These are phyloP conservation scores for Paramecium sonneborni DNA, from an alignment of 73 alveolate species.

Conservation along the genomic window DNA sequence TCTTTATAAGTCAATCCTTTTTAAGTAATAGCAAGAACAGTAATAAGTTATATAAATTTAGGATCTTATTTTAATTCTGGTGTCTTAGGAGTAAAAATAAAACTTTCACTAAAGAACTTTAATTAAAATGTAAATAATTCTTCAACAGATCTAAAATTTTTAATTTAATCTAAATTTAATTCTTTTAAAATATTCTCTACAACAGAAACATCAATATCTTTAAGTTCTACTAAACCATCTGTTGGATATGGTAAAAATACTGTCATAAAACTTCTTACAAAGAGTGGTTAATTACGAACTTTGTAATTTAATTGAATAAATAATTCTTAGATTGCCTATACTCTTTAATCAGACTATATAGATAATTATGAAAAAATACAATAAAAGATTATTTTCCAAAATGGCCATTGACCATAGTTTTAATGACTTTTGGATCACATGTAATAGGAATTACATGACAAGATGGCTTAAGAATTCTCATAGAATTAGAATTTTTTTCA, in stretches of 20 bases:
- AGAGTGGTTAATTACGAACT: conserved; percentile 12
- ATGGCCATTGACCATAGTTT: not conserved
- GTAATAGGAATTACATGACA: conserved; percentile 29
- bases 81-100: not conserved
- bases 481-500: conserved; percentile 72
- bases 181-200: not conserved
- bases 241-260: conserved; percentile 61
- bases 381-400: not conserved
- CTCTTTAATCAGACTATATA: not conserved
- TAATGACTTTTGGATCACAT: not conserved
- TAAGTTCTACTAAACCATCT: conserved; percentile 40
- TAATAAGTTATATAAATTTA: conserved; percentile 21
- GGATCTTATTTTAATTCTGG: not conserved
- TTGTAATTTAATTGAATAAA: not conserved
- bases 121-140: conserved; percentile 37
- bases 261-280: conserved; percentile 15
- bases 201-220: not conserved
- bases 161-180: not conserved
- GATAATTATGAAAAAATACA: not conserved
- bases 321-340: not conserved
- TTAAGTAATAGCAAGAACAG: conserved; percentile 55
- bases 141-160: conserved; percentile 19
- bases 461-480: conserved; percentile 6
- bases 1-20: conserved; percentile 63
- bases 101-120: not conserved